phyloP scores from a whole-genome alignment of 163 green algal species.

The Scenedesmus sp. region DNA sequence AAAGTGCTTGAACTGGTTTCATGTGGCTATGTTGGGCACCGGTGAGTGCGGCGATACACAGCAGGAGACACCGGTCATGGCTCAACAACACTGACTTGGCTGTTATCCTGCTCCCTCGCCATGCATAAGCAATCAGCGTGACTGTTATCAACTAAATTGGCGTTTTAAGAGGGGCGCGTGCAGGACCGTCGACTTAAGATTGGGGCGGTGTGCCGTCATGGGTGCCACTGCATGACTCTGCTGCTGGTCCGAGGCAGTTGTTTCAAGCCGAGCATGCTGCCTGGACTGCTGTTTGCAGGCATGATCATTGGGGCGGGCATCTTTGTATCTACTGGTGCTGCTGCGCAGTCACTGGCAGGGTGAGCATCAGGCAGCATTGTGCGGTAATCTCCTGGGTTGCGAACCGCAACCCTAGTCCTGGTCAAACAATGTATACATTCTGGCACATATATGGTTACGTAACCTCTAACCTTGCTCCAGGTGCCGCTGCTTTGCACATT shows the following conservation, averaged over 20 bases:
- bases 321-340: conserved; percentile 26
- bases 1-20: not conserved
- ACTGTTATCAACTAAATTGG: not conserved
- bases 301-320: conserved; percentile 16
- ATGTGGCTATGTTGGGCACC: not conserved
- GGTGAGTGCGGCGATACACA: not conserved
- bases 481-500: no score
- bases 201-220: not conserved
- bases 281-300: not conserved
- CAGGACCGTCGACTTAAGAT: not conserved
- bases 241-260: not conserved
- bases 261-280: not conserved
- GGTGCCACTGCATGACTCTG: not conserved
- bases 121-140: not conserved
- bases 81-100: not conserved
- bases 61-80: not conserved
- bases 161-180: not conserved
- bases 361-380: not conserved
- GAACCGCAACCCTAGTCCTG: no score
- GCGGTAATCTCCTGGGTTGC: not conserved
- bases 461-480: no score
- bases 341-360: not conserved
- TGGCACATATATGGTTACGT: no score
- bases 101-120: not conserved
- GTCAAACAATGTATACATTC: no score